phyloP scores from a whole-genome alignment of 108 stramenopile species.

The Conticribra weissflogii region DNA sequence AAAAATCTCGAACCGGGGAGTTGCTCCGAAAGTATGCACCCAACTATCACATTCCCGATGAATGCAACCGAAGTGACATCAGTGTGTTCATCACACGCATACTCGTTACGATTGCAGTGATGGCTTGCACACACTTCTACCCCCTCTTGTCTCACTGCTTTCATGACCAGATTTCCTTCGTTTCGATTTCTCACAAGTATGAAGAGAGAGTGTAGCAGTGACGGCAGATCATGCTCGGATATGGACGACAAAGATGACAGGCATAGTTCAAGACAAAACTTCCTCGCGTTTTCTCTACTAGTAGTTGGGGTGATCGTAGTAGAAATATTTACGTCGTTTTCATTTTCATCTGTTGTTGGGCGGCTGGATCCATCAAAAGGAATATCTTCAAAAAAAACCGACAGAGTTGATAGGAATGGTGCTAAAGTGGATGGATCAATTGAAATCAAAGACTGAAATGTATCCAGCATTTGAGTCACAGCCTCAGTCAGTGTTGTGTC shows the following conservation, averaged over 20 bases:
- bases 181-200: conserved; percentile 24
- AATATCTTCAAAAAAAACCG: conserved; percentile 14
- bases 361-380: background rate
- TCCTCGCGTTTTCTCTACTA: conserved; percentile 1
- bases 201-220: conserved; percentile 37
- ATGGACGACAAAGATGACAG: conserved; percentile 38
- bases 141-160: conserved; percentile 40
- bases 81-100: too few relatives aligned
- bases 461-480: conserved; percentile 21
- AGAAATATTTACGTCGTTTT: background rate
- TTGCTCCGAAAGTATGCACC: conserved; percentile 26
- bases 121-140: conserved; percentile 12
- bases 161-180: conserved; percentile 28
- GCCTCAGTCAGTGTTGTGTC: background rate
- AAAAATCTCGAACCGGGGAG: conserved; percentile 23
- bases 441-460: conserved; percentile 37
- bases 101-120: too few relatives aligned
- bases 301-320: background rate
- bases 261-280: conserved; percentile 32
- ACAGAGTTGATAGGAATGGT: conserved; percentile 31
- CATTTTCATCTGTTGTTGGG: too few relatives aligned
- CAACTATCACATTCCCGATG: conserved; percentile 43
- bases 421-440: conserved; percentile 36
- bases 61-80: conserved; percentile 16
- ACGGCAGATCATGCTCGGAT: conserved; percentile 48